Conservation (phyloP, 139 green algal species). For the Trebouxia sp. region DNA sequence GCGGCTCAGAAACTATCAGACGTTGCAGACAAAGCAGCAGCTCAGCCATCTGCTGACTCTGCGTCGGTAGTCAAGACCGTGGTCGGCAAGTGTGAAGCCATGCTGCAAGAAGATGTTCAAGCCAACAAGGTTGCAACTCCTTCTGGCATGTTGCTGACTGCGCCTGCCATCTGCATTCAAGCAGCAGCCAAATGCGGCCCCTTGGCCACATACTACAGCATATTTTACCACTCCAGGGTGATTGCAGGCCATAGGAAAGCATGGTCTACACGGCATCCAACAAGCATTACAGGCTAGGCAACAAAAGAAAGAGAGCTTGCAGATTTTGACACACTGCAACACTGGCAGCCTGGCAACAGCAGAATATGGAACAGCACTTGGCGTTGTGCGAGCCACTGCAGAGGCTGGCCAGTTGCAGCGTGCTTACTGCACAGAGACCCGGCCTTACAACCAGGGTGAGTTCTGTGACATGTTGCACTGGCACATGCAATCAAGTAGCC, state of each 20-base stretch:
- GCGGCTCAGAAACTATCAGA: slow-evolving; percentile 68
- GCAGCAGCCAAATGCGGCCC: too few relatives aligned
- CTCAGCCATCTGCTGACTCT: slow-evolving; percentile 42
- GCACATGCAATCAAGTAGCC: not conserved
- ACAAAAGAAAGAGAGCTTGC: slow-evolving; percentile 42
- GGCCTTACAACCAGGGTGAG: slow-evolving; percentile 94
- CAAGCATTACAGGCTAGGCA: slow-evolving; percentile 44
- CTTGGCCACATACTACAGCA: too few relatives aligned
- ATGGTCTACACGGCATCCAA: slow-evolving; percentile 77
- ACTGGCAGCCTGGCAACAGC: slow-evolving; percentile 93
- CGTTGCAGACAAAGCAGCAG: slow-evolving; percentile 42
- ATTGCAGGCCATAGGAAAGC: slow-evolving; percentile 73
- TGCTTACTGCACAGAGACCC: slow-evolving; percentile 89
- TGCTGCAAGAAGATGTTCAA: slow-evolving; percentile 81
- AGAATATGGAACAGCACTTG: slow-evolving; percentile 91
- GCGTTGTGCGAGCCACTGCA: slow-evolving; percentile 85
- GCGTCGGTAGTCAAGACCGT: slow-evolving; percentile 60
- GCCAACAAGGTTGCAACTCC: slow-evolving; percentile 66
- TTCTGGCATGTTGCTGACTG: not conserved
- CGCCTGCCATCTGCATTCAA: too few relatives aligned
- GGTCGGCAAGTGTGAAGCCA: slow-evolving; percentile 70
- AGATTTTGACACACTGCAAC: slow-evolving; percentile 97
- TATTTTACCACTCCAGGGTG: not conserved
- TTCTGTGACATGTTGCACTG: not conserved
- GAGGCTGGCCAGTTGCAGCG: slow-evolving; percentile 76